Percentiles rank a stretch among this genome's conserved stretches.
Evolutionary conservation across 1,284 basidiomycete species (phyloP).

Genomic region (Malassezia dermatis): DNA sequence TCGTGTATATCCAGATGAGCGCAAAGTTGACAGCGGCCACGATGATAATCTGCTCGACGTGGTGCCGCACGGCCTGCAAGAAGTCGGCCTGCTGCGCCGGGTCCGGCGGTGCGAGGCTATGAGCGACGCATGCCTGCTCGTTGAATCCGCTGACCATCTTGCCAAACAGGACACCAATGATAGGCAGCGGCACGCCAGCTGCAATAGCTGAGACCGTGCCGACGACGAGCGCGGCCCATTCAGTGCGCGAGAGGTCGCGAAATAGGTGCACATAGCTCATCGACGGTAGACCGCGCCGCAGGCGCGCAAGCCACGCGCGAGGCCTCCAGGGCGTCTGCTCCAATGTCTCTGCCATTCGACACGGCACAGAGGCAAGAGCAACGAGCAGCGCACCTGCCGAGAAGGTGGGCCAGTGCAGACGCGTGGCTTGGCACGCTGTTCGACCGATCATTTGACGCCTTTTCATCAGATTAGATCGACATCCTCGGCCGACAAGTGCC

Average conservation of each 20-base stretch:
- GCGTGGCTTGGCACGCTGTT: not conserved
- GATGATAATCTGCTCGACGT: constrained; percentile 30
- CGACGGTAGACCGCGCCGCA: not conserved
- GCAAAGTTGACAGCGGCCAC: constrained; percentile 37
- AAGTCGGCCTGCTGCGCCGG: constrained; percentile 21
- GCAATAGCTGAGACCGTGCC: constrained; percentile 31
- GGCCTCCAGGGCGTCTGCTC: not conserved
- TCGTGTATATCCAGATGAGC: constrained; percentile 39
- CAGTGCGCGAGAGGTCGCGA: constrained; percentile 17
- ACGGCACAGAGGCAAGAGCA: not conserved
- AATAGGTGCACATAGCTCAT: constrained; percentile 26
- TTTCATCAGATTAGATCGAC: constrained; percentile 2
- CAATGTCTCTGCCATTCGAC: not conserved
- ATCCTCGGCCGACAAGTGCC: not conserved
- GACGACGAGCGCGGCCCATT: constrained; percentile 21
- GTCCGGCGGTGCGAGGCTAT: not conserved
- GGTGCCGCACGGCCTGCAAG: constrained; percentile 24
- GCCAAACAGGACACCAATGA: constrained; percentile 37
- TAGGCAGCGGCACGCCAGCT: constrained; percentile 32
- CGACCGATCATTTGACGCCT: not conserved
- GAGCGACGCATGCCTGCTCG: constrained; percentile 16
- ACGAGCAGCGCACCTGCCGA: not conserved
- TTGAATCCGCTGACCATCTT: constrained; percentile 40
- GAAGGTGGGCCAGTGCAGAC: not conserved
- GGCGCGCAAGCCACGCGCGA: not conserved